These are phyloP conservation scores for Leccinum rimulosum DNA, from an alignment of 768 basidiomycete species.

Conservation along the genomic window DNA sequence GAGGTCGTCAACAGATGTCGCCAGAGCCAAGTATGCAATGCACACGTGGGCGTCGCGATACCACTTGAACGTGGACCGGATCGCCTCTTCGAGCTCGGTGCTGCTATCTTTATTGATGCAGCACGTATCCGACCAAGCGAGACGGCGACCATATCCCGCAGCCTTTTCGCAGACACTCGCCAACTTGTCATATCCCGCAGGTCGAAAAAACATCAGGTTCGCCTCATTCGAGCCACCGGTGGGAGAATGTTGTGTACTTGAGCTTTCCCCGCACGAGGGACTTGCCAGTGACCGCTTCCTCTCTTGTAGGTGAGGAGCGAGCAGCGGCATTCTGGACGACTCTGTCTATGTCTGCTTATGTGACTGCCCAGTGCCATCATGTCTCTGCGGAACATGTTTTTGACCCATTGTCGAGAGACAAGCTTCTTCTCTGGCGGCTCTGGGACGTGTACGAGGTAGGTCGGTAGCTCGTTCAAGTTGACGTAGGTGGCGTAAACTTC, in stretches of 20 bases:
- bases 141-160: conserved; percentile 23
- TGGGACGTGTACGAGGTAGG: conserved; percentile 28
- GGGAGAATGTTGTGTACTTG: conserved; percentile 31
- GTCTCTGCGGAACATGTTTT: conserved; percentile 29
- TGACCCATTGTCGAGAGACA: conserved; percentile 31
- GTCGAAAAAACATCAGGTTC: conserved; percentile 31
- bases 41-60: conserved; percentile 29
- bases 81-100: conserved; percentile 34
- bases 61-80: conserved; percentile 36
- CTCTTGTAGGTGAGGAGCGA: conserved; percentile 25
- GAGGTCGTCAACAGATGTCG: conserved; percentile 27
- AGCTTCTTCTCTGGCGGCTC: conserved; percentile 16
- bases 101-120: conserved; percentile 36
- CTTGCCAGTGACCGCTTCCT: conserved; percentile 20
- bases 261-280: conserved; percentile 23
- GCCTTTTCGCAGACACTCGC: conserved; percentile 26
- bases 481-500: conserved; percentile 17
- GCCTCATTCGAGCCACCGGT: conserved; percentile 30
- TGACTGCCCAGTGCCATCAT: conserved; percentile 15
- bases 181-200: conserved; percentile 28
- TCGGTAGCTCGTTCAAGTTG: conserved; percentile 29
- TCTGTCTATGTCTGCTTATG: conserved; percentile 25
- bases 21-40: conserved; percentile 32
- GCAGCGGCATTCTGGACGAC: conserved; percentile 17
- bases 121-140: conserved; percentile 37